These are phyloP conservation scores for Rubia balearica DNA, from an alignment of 305 asterid genomes.

Conservation along the genomic window DNA sequence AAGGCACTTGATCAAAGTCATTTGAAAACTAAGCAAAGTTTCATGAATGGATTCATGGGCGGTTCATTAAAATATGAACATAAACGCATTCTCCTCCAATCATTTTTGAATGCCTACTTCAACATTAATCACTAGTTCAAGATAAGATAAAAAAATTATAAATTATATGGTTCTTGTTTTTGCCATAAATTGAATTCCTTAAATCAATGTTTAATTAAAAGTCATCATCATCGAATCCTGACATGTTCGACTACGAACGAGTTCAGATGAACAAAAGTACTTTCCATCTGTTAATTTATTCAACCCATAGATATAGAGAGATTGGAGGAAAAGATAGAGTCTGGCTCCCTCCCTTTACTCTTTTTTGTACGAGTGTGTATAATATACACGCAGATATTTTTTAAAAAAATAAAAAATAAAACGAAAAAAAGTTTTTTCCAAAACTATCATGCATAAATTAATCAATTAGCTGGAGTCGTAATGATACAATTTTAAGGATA, in stretches of 20 bases:
- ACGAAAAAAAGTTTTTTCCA: no score
- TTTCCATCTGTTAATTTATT: neutral
- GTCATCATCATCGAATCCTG: neutral
- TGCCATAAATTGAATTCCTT: neutral
- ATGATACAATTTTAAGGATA: no score
- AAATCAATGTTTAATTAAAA: neutral
- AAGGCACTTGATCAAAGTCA: slow-evolving; percentile 12
- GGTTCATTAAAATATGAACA: slow-evolving; percentile 12
- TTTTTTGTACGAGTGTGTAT: neutral
- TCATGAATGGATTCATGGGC: slow-evolving; percentile 8
- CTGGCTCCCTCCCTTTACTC: neutral
- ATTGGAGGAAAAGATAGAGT: slow-evolving; percentile 20
- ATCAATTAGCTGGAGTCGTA: no score
- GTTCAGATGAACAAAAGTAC: slow-evolving; percentile 7
- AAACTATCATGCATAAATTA: no score
- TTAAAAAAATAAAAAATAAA: no score
- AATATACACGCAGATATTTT: no score
- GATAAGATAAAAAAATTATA: slow-evolving; percentile 13
- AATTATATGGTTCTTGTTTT: slow-evolving; percentile 4
- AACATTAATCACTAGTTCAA: slow-evolving; percentile 2
- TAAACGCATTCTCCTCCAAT: slow-evolving; percentile 32
- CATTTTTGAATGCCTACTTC: slow-evolving; percentile 5
- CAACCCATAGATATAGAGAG: neutral
- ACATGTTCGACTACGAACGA: slow-evolving; percentile 13
- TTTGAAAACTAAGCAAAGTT: slow-evolving; percentile 19